phyloP scores from a whole-genome alignment of 2,329 filamentous ascomycete species.

The Trichoderma gracile region DNA sequence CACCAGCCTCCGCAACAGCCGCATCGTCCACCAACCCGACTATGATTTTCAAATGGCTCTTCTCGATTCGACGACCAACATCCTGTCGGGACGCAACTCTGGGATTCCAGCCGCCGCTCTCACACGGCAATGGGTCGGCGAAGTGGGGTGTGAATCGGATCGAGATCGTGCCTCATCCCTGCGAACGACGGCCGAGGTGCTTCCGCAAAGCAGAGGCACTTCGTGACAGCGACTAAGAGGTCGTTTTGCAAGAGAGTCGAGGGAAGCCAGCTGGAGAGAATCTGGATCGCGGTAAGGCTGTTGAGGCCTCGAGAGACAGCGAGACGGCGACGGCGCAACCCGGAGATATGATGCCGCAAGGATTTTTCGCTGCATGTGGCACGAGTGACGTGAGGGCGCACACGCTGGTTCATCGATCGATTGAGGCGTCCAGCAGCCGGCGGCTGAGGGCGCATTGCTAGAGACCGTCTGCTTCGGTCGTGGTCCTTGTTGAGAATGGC shows the following conservation, averaged over 20 bases:
- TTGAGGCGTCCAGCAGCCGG: slow-evolving; percentile 8
- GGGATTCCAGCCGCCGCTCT: neutral
- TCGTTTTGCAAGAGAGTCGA: neutral
- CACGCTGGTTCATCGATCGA: slow-evolving; percentile 1
- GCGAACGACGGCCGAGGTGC: slow-evolving; percentile 20
- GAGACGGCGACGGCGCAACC: slow-evolving; percentile 11
- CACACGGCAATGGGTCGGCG: slow-evolving; percentile 17
- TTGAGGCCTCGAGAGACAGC: neutral
- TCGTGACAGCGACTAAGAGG: neutral
- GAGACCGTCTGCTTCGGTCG: neutral
- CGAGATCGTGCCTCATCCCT: slow-evolving; percentile 16
- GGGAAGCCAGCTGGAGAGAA: neutral
- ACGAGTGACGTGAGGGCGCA: neutral
- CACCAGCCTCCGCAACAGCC: neutral
- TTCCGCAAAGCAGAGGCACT: slow-evolving; percentile 9
- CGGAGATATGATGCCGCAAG: slow-evolving; percentile 11
- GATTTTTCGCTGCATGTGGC: slow-evolving; percentile 10
- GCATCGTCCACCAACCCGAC: neutral
- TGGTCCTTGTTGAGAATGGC: slow-evolving; percentile 10
- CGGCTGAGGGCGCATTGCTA: neutral
- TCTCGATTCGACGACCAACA: neutral
- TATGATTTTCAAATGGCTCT: neutral
- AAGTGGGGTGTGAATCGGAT: slow-evolving; percentile 23
- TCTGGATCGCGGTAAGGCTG: neutral
- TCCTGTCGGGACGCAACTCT: neutral